Evolutionary conservation across 768 basidiomycete species (phyloP), one percentile per base, ranked within the genome.

Genomic region (Xanthoconium purpureum): DNA sequence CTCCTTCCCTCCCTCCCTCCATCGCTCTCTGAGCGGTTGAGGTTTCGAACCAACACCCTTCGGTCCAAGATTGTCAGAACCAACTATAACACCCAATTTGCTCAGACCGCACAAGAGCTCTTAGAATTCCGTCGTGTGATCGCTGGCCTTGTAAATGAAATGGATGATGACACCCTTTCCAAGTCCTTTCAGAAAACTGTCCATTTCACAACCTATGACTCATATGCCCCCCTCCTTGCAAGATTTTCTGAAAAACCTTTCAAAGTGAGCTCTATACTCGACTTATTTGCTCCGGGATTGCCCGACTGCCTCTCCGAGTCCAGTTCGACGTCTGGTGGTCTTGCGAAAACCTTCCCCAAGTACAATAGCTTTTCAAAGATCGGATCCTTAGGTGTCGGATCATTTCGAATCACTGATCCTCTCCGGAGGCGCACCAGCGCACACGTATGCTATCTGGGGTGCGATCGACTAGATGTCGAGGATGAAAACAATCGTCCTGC

Each of bases 231-330:
- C 3, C 56, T 59, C 20, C 6, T 64, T 10, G 36, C 60, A 11
- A 52, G 33, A 36, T 47, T 57, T 42, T 45, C 36, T 2, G 47
- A 63, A 10, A 54, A 24, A 28, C 55, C 60, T 2, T 57, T 52
- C 17, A 57, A 36, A 45, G 47, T 33, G 6, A 44, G 35, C 10
- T 47, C 18, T 5, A 11, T 65, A 18, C 29, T 37, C 24, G 17
- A 66, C 32, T 29, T 63, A 8, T 50, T 65, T 35, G 49, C 63
- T 1, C 63, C 60, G 0, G 66, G 65, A 32, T 7, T 66, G 1
- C 66, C 65, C n/a, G 60, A 65, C 42, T 65, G 18, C 29, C 50
- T 66, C 3, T 43, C 18, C 9, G 24, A n/a, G 20, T 67, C 65
- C 20, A 59, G 57, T 6, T 59, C 60, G 12, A 67, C 63, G 18